Evolutionary conservation across 1,284 basidiomycete species (phyloP).

Genomic region (Heterobasidion occidentale): DNA sequence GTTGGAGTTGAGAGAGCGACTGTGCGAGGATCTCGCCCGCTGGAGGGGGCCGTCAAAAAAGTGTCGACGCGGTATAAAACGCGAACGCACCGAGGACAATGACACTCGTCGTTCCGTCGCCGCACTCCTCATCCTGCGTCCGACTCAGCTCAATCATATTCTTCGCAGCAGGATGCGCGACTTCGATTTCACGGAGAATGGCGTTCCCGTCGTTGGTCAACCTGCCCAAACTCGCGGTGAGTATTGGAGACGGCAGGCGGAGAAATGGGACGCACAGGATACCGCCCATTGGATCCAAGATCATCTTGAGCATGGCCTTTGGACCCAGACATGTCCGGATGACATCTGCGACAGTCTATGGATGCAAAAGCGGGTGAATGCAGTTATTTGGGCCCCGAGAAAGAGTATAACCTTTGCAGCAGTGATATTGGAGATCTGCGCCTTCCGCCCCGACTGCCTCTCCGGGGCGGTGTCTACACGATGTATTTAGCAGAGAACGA

Average conservation of each 20-base stretch:
- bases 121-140: slow-evolving; percentile 98
- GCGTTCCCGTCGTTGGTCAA: slow-evolving; percentile 98
- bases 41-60: slow-evolving; percentile 20
- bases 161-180: slow-evolving; percentile 97
- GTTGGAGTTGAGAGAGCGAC: slow-evolving; percentile 86
- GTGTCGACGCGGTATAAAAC: background rate
- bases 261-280: slow-evolving; percentile 61
- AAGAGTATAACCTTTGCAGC: slow-evolving; percentile 75
- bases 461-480: slow-evolving; percentile 83
- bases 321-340: slow-evolving; percentile 97
- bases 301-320: slow-evolving; percentile 99
- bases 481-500: background rate
- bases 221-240: slow-evolving; percentile 30
- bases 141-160: slow-evolving; percentile 98
- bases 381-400: background rate
- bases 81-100: slow-evolving; percentile 81
- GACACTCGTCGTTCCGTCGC: slow-evolving; percentile 95
- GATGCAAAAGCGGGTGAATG: background rate
- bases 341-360: slow-evolving; percentile 95
- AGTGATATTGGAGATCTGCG: slow-evolving; percentile 95
- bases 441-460: slow-evolving; percentile 90
- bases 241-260: background rate
- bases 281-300: slow-evolving; percentile 95
- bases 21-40: slow-evolving; percentile 99
- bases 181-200: slow-evolving; percentile 95